These are phyloP conservation scores for Penicillium sp. DNA, from an alignment of 2,329 filamentous ascomycete genomes.

Conservation along the genomic window DNA sequence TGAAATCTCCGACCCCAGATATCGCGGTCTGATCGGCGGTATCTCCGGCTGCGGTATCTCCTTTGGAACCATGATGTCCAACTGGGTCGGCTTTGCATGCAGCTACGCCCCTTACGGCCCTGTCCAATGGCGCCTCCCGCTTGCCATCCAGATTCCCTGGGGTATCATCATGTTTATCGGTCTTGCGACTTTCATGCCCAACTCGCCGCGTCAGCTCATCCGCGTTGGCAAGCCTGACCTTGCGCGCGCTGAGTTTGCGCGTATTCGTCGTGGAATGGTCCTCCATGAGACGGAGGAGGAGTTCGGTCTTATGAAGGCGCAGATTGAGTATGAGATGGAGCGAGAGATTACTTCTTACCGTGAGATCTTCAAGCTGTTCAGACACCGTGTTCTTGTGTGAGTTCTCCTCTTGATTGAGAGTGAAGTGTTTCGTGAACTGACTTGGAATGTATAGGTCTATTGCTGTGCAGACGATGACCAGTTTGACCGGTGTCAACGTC, in stretches of 20 bases:
- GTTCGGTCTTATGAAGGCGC: slow-evolving; percentile 53
- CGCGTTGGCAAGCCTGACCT: slow-evolving; percentile 49
- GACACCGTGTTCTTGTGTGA: slow-evolving; percentile 51
- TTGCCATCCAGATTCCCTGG: slow-evolving; percentile 56
- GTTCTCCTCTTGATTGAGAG: slow-evolving; percentile 12
- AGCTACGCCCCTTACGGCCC: slow-evolving; percentile 52
- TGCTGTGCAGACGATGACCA: slow-evolving; percentile 57
- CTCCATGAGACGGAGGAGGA: slow-evolving; percentile 48
- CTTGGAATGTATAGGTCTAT: slow-evolving; percentile 39
- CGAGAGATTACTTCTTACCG: slow-evolving; percentile 51
- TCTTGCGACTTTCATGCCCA: slow-evolving; percentile 54
- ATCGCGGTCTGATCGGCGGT: slow-evolving; percentile 53
- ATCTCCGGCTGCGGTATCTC: slow-evolving; percentile 54
- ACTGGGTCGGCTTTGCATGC: slow-evolving; percentile 57
- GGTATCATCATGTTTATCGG: slow-evolving; percentile 54
- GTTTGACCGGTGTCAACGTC: slow-evolving; percentile 56
- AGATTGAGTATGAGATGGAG: slow-evolving; percentile 57
- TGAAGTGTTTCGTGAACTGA: slow-evolving; percentile 11
- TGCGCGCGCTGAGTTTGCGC: slow-evolving; percentile 48
- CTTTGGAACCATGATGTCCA: slow-evolving; percentile 55
- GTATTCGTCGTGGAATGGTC: slow-evolving; percentile 48
- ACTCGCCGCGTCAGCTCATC: slow-evolving; percentile 54
- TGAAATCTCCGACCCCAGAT: slow-evolving; percentile 51
- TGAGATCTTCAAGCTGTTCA: slow-evolving; percentile 53
- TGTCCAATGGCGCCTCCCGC: slow-evolving; percentile 54